Evolutionary conservation across 352 stramenopile species (phyloP).

Genomic region (Phytophthora chlamydospora): DNA sequence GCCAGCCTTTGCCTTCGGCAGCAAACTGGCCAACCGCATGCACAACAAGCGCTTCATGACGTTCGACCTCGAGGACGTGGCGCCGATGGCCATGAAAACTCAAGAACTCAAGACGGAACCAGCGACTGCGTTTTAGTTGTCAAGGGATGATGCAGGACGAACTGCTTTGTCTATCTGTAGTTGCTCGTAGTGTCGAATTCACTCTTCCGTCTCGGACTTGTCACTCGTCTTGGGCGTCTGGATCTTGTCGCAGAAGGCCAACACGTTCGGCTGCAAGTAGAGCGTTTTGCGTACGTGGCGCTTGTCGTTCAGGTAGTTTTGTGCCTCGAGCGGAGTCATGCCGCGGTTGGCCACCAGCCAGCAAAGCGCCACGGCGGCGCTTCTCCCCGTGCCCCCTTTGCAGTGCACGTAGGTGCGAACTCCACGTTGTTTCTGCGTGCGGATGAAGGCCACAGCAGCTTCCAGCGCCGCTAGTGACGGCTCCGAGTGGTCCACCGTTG

Average conservation of each 20-base stretch:
- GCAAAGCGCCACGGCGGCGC: constrained; percentile 90
- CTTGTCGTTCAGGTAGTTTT: constrained; percentile 89
- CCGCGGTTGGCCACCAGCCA: constrained; percentile 86
- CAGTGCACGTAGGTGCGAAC: constrained; percentile 97
- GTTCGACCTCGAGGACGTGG: constrained; percentile 31
- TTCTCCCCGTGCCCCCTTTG: constrained; percentile 95
- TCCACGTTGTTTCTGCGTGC: constrained; percentile 82
- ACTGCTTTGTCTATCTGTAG: neutral
- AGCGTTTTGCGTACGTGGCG: constrained; percentile 90
- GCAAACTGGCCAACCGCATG: constrained; percentile 41
- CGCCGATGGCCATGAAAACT: constrained; percentile 2
- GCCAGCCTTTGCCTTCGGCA: constrained; percentile 43
- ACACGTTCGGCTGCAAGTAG: constrained; percentile 89
- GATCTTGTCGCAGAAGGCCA: constrained; percentile 75
- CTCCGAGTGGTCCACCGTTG: constrained; percentile 91
- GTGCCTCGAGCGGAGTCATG: constrained; percentile 80
- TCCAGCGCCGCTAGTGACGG: constrained; percentile 72
- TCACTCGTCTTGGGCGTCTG: constrained; percentile 20
- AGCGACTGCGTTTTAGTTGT: constrained; percentile 16
- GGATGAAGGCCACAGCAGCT: constrained; percentile 89
- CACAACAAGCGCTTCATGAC: constrained; percentile 45
- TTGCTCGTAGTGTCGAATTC: neutral
- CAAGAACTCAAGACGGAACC: constrained; percentile 9
- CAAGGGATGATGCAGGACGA: neutral
- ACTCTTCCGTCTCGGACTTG: constrained; percentile 20